Conservation (phyloP, 768 basidiomycete genomes). For the Tulasnella sp. region DNA sequence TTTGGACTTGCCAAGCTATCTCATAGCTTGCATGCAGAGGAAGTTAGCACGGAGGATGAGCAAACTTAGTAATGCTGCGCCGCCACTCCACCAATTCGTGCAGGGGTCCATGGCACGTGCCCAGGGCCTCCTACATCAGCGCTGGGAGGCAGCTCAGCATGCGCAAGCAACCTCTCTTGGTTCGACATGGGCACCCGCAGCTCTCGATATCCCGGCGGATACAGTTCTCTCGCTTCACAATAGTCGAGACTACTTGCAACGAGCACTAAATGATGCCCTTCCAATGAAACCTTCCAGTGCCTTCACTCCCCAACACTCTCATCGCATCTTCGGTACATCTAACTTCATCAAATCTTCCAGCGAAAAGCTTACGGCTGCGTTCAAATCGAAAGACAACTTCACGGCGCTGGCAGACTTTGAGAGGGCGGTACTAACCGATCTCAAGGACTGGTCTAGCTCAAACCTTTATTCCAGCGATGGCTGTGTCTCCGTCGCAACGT, state of each 20-base stretch:
- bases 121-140: background rate
- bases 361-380: no score
- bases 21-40: constrained; percentile 23
- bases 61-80: no score
- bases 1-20: constrained; percentile 21
- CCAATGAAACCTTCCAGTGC: no score
- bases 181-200: background rate
- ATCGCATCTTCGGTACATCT: no score
- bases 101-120: no score
- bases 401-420: background rate
- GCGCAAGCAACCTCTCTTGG: background rate
- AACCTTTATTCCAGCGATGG: no score
- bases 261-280: no score
- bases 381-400: no score
- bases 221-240: background rate
- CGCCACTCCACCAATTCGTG: no score
- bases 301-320: no score
- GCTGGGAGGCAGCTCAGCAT: background rate
- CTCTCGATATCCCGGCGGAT: background rate
- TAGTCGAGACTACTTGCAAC: background rate
- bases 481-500: background rate
- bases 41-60: no score
- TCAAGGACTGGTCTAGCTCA: constrained; percentile 11
- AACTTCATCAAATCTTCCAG: no score
- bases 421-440: background rate